Evolutionary conservation across 116 monocot species (phyloP).

Genomic region (Posidonia oceanica): DNA sequence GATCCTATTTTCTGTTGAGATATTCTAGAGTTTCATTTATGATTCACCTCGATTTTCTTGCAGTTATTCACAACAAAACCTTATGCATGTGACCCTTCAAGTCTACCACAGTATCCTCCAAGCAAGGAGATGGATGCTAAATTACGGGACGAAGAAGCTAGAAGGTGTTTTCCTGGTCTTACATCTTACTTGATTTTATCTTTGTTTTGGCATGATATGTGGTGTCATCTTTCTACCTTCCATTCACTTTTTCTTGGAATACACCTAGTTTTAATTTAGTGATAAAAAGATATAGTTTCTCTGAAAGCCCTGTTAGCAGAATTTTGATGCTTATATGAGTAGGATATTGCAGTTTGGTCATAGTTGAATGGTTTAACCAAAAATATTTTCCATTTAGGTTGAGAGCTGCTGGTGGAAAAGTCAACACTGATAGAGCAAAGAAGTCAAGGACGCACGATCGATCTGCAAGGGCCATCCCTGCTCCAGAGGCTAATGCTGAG

Average conservation of each 20-base stretch:
- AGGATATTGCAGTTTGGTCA: no score
- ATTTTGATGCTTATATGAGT: no score
- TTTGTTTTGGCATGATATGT: no score
- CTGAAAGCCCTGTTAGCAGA: no score
- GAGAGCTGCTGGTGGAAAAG: conserved; percentile 38
- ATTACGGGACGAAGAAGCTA: conserved; percentile 50
- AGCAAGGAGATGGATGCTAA: conserved; percentile 62
- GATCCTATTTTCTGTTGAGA: no score
- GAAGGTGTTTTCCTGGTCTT: conserved; percentile 22
- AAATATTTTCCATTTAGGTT: conserved; percentile 18
- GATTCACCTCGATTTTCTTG: neutral
- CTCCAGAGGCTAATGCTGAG: conserved; percentile 77
- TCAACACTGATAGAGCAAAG: conserved; percentile 42
- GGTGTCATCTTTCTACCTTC: no score
- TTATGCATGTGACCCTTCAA: conserved; percentile 45
- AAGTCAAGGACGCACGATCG: conserved; percentile 51
- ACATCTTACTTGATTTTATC: neutral
- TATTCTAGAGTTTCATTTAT: neutral
- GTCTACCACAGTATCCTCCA: conserved; percentile 46
- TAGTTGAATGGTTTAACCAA: no score
- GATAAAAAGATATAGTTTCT: no score
- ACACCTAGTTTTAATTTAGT: no score
- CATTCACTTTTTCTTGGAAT: no score
- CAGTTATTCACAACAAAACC: conserved; percentile 44
- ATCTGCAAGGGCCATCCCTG: conserved; percentile 39